Conservation (phyloP, 768 basidiomycete genomes). For the Lentinus tigrinus region DNA sequence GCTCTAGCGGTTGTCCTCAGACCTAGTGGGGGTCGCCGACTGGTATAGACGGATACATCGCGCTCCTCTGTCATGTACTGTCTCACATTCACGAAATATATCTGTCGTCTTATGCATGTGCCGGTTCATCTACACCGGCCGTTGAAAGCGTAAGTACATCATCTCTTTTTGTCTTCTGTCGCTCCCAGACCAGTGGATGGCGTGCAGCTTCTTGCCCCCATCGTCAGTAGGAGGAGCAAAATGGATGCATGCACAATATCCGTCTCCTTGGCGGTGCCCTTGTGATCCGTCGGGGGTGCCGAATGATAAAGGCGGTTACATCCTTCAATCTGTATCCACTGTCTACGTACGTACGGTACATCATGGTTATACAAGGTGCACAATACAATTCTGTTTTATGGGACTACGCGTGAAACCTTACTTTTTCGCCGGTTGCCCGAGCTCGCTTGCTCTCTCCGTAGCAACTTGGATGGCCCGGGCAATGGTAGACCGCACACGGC, state of each 20-base stretch:
- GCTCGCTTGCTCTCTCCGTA: slow-evolving; percentile 81
- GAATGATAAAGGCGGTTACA: slow-evolving; percentile 27
- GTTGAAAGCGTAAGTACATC: too few species aligned
- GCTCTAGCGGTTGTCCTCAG: slow-evolving; percentile 12
- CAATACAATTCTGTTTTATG: background rate
- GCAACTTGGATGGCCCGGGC: slow-evolving; percentile 94
- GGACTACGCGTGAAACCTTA: slow-evolving; percentile 20
- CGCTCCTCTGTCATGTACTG: background rate
- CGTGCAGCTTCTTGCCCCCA: background rate
- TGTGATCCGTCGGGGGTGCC: slow-evolving; percentile 21
- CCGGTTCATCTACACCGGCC: background rate
- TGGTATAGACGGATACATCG: slow-evolving; percentile 6
- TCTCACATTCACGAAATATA: background rate
- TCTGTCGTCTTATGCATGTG: background rate
- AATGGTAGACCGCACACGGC: slow-evolving; percentile 88
- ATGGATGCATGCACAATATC: slow-evolving; percentile 21
- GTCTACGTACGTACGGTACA: too few species aligned
- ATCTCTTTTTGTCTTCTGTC: background rate
- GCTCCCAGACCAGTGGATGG: slow-evolving; percentile 9
- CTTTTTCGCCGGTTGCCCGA: slow-evolving; percentile 70
- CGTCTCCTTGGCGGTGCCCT: slow-evolving; percentile 27
- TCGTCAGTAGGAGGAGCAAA: slow-evolving; percentile 11
- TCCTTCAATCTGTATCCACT: background rate
- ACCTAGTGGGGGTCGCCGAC: slow-evolving; percentile 13
- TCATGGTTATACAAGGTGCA: background rate